Evolutionary conservation across 2,329 filamentous ascomycete genomes (phyloP).

Genomic region (Diaporthe sp.): DNA sequence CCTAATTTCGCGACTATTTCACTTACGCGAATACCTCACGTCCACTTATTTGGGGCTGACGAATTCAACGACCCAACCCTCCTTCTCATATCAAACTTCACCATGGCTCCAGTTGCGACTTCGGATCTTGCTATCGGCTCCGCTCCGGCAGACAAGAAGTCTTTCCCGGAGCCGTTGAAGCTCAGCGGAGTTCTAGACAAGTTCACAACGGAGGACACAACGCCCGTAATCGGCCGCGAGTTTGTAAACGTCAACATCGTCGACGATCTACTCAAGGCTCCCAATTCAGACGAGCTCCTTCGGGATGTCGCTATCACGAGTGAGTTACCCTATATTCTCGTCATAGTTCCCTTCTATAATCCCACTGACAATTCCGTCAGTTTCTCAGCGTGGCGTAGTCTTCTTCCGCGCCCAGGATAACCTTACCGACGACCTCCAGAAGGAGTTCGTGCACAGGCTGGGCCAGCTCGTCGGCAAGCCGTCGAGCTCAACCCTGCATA

Average conservation of each 20-base stretch:
- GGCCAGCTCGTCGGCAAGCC: conserved; percentile 64
- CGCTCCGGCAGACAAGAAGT: conserved; percentile 6
- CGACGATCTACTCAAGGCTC: conserved; percentile 35
- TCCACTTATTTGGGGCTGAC: background rate
- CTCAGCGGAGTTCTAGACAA: conserved; percentile 32
- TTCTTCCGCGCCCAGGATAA: conserved; percentile 62
- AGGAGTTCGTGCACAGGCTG: conserved; percentile 59
- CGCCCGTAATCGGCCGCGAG: conserved; percentile 38
- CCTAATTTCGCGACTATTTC: too few species aligned
- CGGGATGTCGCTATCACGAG: conserved; percentile 39
- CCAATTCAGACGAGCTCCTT: conserved; percentile 32
- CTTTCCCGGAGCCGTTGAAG: conserved; percentile 36
- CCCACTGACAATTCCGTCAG: conserved; percentile 43
- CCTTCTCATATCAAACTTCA: background rate
- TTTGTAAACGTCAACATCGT: conserved; percentile 37
- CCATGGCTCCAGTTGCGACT: conserved; percentile 33
- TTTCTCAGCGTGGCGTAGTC: conserved; percentile 65
- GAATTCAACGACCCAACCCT: background rate
- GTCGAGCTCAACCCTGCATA: conserved; percentile 58
- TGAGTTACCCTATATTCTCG: background rate
- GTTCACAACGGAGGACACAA: conserved; percentile 36
- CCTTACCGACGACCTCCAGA: conserved; percentile 59
- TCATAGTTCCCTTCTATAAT: too few species aligned
- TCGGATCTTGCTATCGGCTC: conserved; percentile 29
- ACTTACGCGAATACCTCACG: background rate